Evolutionary conservation across 441 rosid species (phyloP).

Genomic region (Eugenia klotzschiana): DNA sequence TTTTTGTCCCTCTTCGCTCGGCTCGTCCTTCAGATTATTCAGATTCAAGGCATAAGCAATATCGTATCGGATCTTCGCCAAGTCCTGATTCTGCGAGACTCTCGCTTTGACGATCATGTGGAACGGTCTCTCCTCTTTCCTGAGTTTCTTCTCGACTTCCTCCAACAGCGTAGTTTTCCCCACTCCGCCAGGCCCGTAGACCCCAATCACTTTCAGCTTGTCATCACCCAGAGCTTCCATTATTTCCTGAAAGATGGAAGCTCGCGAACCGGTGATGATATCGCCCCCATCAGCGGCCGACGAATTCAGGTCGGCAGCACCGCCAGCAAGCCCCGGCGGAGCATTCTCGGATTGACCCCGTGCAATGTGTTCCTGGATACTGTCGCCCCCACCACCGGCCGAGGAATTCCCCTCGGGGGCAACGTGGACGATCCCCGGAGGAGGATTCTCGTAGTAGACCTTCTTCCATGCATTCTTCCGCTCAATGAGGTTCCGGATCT

Average conservation of each 20-base stretch:
- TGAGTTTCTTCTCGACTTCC: neutral
- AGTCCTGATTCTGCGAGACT: neutral
- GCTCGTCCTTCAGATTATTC: neutral
- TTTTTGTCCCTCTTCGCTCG: fast-evolving
- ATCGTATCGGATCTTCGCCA: fast-evolving
- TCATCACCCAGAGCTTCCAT: neutral
- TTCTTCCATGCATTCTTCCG: too few relatives aligned
- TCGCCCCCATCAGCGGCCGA: neutral
- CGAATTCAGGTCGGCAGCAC: neutral
- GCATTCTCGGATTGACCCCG: neutral
- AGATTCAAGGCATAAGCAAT: neutral
- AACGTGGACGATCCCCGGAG: too few relatives aligned
- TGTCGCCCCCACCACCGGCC: too few relatives aligned
- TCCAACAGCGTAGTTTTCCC: neutral
- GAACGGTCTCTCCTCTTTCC: neutral
- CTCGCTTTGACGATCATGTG: neutral
- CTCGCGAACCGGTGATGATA: neutral
- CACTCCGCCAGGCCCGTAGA: neutral
- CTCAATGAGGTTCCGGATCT: too few relatives aligned
- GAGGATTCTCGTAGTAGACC: too few relatives aligned
- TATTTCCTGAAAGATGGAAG: neutral
- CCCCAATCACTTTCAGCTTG: neutral
- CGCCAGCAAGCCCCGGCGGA: neutral
- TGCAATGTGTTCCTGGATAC: too few relatives aligned
- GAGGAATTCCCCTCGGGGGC: too few relatives aligned